These are phyloP conservation scores for Luffa aegyptiaca DNA, from an alignment of 306 rosid species.

Conservation along the genomic window DNA sequence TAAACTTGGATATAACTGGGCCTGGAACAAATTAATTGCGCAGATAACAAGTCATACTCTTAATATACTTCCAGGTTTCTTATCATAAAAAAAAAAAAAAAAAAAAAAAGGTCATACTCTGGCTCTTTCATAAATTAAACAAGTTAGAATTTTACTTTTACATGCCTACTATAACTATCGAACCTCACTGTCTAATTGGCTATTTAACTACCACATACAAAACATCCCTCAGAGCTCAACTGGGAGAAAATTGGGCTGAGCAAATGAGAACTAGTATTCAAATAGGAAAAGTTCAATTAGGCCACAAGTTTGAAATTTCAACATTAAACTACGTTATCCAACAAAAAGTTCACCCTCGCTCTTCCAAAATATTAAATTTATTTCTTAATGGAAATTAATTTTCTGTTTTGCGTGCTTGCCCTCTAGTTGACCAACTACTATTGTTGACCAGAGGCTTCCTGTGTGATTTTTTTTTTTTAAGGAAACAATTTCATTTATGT, in stretches of 20 bases:
- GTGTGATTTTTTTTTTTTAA: background rate
- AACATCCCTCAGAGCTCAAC: background rate
- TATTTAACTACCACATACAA: background rate
- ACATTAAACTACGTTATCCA: background rate
- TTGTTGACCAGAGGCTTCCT: background rate
- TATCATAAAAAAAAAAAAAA: background rate
- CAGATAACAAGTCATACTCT: slow-evolving; percentile 17
- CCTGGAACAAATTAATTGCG: slow-evolving; percentile 40
- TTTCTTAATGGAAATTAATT: background rate
- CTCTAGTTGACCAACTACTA: background rate
- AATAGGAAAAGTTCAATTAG: background rate
- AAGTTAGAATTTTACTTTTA: background rate
- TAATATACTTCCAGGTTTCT: background rate
- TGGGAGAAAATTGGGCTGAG: background rate
- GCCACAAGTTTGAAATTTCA: background rate
- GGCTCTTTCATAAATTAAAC: slow-evolving; percentile 5
- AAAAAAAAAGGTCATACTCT: slow-evolving; percentile 9
- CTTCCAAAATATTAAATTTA: background rate
- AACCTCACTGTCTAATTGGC: background rate
- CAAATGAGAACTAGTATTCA: background rate
- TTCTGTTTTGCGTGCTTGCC: background rate
- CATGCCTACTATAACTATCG: background rate
- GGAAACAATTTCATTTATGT: too few species aligned
- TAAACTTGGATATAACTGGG: slow-evolving; percentile 82
- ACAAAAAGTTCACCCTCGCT: background rate